Percentiles rank a stretch among this genome's conserved stretches.
Conservation (phyloP, 2,329 filamentous ascomycete genomes). For the Cercospora zeina region DNA sequence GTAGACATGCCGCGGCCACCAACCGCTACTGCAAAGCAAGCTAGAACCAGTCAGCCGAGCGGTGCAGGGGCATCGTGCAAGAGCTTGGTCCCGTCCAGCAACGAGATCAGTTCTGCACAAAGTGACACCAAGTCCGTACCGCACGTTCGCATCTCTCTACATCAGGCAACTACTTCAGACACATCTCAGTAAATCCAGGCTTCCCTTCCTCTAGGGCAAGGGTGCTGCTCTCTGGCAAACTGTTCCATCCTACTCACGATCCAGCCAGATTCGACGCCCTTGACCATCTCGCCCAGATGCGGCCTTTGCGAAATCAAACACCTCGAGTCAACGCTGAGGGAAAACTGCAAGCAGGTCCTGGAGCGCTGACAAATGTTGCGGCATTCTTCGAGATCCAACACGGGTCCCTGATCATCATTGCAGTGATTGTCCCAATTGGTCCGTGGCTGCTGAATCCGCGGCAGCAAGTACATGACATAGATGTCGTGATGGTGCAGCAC, state of each 20-base stretch:
- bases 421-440: slow-evolving; percentile 34
- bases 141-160: no score
- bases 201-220: slow-evolving; percentile 4
- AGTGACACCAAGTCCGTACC: no score
- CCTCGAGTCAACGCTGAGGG: slow-evolving; percentile 19
- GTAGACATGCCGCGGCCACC: no score
- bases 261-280: slow-evolving; percentile 32
- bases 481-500: slow-evolving; percentile 31
- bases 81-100: no score
- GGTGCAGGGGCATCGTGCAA: no score
- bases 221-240: background rate
- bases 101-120: no score
- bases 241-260: slow-evolving; percentile 26
- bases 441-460: slow-evolving; percentile 24
- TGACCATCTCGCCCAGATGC: slow-evolving; percentile 26
- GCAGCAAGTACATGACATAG: slow-evolving; percentile 30
- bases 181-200: slow-evolving; percentile 4
- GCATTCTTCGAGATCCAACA: slow-evolving; percentile 28
- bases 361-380: slow-evolving; percentile 24
- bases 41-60: no score
- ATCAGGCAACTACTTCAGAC: no score
- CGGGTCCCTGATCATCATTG: slow-evolving; percentile 23
- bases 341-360: slow-evolving; percentile 31
- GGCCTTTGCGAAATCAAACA: slow-evolving; percentile 24
- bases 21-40: no score